Base-by-base conservation (phyloP, 116 monocot species). In the Zostera marina region DNA sequence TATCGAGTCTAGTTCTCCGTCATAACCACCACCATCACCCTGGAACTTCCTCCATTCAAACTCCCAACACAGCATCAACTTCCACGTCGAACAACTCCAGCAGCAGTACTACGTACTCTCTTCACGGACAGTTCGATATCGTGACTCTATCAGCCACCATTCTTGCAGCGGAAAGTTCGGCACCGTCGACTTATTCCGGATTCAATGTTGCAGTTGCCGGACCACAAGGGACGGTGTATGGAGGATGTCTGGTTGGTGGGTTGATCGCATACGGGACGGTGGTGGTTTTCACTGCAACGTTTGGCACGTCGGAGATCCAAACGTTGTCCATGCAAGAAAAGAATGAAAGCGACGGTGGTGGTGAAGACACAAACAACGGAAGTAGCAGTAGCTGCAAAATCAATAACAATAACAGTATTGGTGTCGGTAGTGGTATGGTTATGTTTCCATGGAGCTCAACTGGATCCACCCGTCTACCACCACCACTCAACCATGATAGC, bases 201-300 rank as follows among this genome's bases (percentile, higher is more conserved):
- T 64, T 76, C 47, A 25, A 68, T 17, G 51, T 75, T 16, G 54
- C 75, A 51, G 54, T 83, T 42, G 78, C 75, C 13, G 83, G 75
- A 46, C 51, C 78, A 22, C 75, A 72, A 60, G 83, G 83, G 19
- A 69, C 70, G 66, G 72, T 83, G 15, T 60, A 72, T n/a, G 83
- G 82, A 14, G 82, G 83, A 0, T 49, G 44, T 8, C 72, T 75
- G n/a, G 67, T 60, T 22, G 78, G 70, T 19, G 47, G 42, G 57
- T 48, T 76, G 44, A 52, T 59, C 24, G 69, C 78, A 8, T 75
- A 62, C 8, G 72, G 72, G 62, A 42, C 62, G 22, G 78, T 78
- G 52, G 58, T 77, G 58, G 43, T 82, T 17, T 38, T 78, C 20
- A 67, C 67, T 15, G 82, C 66, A 17, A 20, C 54, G 14, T 82